phyloP scores from a whole-genome alignment of 768 basidiomycete species.

The Boletus vinaceobasis region DNA sequence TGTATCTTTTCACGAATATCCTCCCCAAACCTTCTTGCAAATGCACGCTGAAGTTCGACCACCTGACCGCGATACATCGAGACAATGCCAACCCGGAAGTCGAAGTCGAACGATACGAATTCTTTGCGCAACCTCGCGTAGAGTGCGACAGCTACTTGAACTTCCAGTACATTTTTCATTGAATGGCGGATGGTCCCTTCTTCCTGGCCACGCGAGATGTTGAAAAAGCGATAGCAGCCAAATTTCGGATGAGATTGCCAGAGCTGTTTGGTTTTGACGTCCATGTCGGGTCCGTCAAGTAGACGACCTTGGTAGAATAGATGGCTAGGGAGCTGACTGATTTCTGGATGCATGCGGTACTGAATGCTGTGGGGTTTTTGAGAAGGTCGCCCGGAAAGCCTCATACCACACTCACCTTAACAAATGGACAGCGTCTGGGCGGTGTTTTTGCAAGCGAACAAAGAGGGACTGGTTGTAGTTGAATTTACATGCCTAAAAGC shows the following conservation, averaged over 20 bases:
- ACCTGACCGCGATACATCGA: slow-evolving; percentile 96
- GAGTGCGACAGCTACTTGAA: slow-evolving; percentile 68
- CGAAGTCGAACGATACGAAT: slow-evolving; percentile 53
- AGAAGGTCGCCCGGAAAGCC: neutral
- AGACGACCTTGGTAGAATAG: slow-evolving; percentile 83
- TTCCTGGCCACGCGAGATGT: slow-evolving; percentile 69
- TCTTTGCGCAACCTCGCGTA: slow-evolving; percentile 69
- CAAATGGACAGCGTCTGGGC: slow-evolving; percentile 83
- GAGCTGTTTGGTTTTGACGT: slow-evolving; percentile 67
- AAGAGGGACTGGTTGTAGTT: slow-evolving; percentile 91
- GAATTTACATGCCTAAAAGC: slow-evolving; percentile 55
- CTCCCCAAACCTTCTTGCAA: slow-evolving; percentile 67
- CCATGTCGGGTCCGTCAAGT: slow-evolving; percentile 89
- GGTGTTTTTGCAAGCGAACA: slow-evolving; percentile 79
- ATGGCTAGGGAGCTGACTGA: slow-evolving; percentile 83
- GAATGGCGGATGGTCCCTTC: slow-evolving; percentile 55
- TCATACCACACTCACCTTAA: slow-evolving; percentile 58
- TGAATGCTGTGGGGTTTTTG: slow-evolving; percentile 66
- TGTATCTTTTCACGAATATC: slow-evolving; percentile 71
- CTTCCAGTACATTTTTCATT: slow-evolving; percentile 72
- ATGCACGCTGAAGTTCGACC: slow-evolving; percentile 63
- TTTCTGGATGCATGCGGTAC: slow-evolving; percentile 99
- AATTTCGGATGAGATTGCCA: slow-evolving; percentile 84
- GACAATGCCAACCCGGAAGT: slow-evolving; percentile 66
- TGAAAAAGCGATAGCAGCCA: slow-evolving; percentile 87